Base-by-base conservation (phyloP, 2,329 filamentous ascomycete species). In the Fusarium verrucosum region DNA sequence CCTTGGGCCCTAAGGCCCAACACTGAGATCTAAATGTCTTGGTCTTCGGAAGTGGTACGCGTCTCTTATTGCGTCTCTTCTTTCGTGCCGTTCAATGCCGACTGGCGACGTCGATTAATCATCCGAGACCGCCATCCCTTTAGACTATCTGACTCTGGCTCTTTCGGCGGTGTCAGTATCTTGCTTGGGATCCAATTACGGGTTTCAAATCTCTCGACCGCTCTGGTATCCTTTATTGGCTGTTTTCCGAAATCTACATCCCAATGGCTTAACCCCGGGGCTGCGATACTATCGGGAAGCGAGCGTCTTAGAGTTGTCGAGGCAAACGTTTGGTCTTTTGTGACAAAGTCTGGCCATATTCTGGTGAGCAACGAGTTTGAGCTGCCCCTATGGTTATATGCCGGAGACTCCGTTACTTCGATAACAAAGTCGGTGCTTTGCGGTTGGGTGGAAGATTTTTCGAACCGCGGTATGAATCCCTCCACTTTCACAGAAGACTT, bases 221-320 rank as follows among this genome's bases (percentile, higher is more conserved):
- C 53, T 30, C 47, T 58, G 25, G 50, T 28, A 20, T 62, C 43
- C 16, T 14, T 22, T 16, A 46, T 32, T 40, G 45, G 38, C 44
- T 66, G 58, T 40, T 66, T 65, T 19, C 72, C 68, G 16, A 69
- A 46, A 37, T 73, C 71, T 17, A 75, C 47, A 16, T 70, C 68
- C 82, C 82, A 85, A 62, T 83, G 78, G 22, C 74, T 74, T 28
- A 84, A 71, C 6, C 79, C 82, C 9, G 73, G 72, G 10, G 72
- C 68, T 16, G 74, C 73, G 52, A 81, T 71, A 30, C 70, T 76
- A 8, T 70, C 59, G 1, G 82, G 82, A 22, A 83, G 70, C 3
- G 76, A 75, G 26, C 73, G 73, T 50, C 69, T 70, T 41, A 85
- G 72, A 4, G 76, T 76, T 17, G 73, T 71, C 10, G 75, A 74